Percentiles rank a stretch among this genome's conserved stretches.
phyloP scores from a whole-genome alignment of 2,329 filamentous ascomycete species.

The Harringtonia aguacate region DNA sequence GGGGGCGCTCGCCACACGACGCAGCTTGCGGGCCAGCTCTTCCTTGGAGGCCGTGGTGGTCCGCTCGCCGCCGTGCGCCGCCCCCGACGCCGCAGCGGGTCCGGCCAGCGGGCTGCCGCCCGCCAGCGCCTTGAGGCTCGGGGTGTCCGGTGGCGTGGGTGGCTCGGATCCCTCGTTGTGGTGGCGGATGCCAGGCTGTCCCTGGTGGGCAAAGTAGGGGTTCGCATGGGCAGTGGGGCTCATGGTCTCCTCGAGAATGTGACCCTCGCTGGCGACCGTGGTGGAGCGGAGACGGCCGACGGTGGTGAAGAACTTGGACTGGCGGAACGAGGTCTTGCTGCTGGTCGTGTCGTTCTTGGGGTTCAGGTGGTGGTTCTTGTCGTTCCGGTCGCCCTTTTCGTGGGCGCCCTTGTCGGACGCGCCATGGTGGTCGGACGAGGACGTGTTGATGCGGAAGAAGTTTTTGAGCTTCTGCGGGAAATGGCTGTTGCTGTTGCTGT shows the following conservation, averaged over 20 bases:
- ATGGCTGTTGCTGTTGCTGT: conserved; percentile 43
- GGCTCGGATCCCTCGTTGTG: conserved; percentile 91
- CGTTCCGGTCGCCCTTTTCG: not conserved
- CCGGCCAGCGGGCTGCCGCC: conserved; percentile 34
- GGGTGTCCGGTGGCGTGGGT: conserved; percentile 84
- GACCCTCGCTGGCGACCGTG: conserved; percentile 87
- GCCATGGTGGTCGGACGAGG: conserved; percentile 13
- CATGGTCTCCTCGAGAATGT: conserved; percentile 75
- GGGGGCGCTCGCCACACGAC: conserved; percentile 89
- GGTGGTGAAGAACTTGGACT: conserved; percentile 80
- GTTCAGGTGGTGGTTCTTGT: not conserved
- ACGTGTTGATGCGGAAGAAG: conserved; percentile 55
- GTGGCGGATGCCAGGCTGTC: conserved; percentile 83
- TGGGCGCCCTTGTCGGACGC: conserved; percentile 15
- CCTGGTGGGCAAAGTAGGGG: conserved; percentile 95
- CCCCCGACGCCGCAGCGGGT: conserved; percentile 1
- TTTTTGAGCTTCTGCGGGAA: conserved; percentile 60
- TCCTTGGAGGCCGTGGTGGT: conserved; percentile 77
- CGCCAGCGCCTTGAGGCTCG: conserved; percentile 61
- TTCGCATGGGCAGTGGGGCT: conserved; percentile 93
- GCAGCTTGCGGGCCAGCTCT: conserved; percentile 83
- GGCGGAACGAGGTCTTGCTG: conserved; percentile 60
- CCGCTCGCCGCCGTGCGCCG: conserved; percentile 52
- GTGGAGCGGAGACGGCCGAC: conserved; percentile 81
- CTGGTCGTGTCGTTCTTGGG: not conserved